Percentiles rank a stretch among this genome's conserved stretches.
Conservation (phyloP, 1,284 basidiomycete genomes). For the Trichosporon inkin region DNA sequence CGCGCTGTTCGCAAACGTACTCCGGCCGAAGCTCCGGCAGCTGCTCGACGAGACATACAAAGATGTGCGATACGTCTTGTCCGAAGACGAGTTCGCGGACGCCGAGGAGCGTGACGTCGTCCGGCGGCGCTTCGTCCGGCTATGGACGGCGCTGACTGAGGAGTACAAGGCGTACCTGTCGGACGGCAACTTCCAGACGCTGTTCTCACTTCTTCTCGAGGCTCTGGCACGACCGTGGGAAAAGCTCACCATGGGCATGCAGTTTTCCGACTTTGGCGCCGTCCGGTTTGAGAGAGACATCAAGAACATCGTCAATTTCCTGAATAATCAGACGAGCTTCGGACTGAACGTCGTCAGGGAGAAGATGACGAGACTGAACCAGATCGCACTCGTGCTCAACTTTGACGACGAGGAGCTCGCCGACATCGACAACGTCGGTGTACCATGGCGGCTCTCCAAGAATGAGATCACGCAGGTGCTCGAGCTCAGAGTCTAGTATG, state of each 20-base stretch:
- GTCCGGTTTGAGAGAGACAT: constrained; percentile 94
- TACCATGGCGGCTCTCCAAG: constrained; percentile 75
- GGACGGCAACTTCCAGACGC: constrained; percentile 76
- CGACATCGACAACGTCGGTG: constrained; percentile 85
- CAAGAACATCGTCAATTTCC: constrained; percentile 72
- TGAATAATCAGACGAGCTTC: constrained; percentile 78
- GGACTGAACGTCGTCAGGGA: constrained; percentile 70
- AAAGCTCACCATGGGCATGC: constrained; percentile 71
- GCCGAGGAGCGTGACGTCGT: constrained; percentile 82
- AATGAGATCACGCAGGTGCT: constrained; percentile 71
- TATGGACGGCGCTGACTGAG: constrained; percentile 77
- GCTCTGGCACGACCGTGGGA: constrained; percentile 90
- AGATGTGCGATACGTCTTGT: constrained; percentile 79
- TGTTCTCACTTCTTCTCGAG: constrained; percentile 80
- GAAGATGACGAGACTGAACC: constrained; percentile 85
- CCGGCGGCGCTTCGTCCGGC: constrained; percentile 75
- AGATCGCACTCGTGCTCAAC: constrained; percentile 87
- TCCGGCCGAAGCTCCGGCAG: constrained; percentile 76
- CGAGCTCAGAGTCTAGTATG: constrained; percentile 54
- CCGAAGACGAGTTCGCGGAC: constrained; percentile 77
- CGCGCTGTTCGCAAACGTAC: constrained; percentile 87
- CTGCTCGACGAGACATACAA: constrained; percentile 83
- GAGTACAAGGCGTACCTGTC: constrained; percentile 83
- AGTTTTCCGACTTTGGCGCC: constrained; percentile 94
- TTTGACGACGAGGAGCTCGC: constrained; percentile 85